Percentiles rank a stretch among this genome's conserved stretches.
phyloP scores from a whole-genome alignment of 805 yeast genomes.

The Candida arabinofermentans region DNA sequence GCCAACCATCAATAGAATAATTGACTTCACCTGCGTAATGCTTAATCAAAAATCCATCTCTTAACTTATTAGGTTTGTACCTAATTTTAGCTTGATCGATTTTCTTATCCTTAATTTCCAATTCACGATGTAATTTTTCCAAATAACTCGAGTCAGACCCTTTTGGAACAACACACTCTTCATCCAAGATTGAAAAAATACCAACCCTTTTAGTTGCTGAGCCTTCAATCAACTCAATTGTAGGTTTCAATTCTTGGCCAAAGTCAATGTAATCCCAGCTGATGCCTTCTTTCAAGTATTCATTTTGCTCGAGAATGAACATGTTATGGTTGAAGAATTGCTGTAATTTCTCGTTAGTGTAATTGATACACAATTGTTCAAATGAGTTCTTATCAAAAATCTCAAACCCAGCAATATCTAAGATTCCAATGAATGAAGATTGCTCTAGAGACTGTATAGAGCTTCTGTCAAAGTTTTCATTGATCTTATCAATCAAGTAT shows the following conservation, averaged over 20 bases:
- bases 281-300: constrained; percentile 53
- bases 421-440: constrained; percentile 47
- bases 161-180: constrained; percentile 92
- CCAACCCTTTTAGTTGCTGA: constrained; percentile 60
- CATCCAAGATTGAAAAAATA: constrained; percentile 81
- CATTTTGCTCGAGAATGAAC: constrained; percentile 57
- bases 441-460: constrained; percentile 22
- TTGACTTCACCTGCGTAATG: constrained; percentile 98
- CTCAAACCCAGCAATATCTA: constrained; percentile 62
- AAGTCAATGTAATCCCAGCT: constrained; percentile 81
- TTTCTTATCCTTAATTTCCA: constrained; percentile 42
- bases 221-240: constrained; percentile 86
- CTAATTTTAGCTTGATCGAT: constrained; percentile 31
- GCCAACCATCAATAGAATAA: constrained; percentile 88
- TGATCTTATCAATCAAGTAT: constrained; percentile 70
- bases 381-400: constrained; percentile 54
- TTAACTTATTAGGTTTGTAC: constrained; percentile 69
- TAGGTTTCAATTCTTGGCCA: constrained; percentile 91
- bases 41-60: constrained; percentile 74
- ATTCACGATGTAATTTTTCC: constrained; percentile 66
- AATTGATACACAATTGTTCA: constrained; percentile 58
- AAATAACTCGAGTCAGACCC: constrained; percentile 80
- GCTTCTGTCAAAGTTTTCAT: constrained; percentile 46
- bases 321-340: constrained; percentile 62
- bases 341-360: constrained; percentile 57